phyloP scores from a whole-genome alignment of 1,284 basidiomycete species.

The Neonothopanus nambi region DNA sequence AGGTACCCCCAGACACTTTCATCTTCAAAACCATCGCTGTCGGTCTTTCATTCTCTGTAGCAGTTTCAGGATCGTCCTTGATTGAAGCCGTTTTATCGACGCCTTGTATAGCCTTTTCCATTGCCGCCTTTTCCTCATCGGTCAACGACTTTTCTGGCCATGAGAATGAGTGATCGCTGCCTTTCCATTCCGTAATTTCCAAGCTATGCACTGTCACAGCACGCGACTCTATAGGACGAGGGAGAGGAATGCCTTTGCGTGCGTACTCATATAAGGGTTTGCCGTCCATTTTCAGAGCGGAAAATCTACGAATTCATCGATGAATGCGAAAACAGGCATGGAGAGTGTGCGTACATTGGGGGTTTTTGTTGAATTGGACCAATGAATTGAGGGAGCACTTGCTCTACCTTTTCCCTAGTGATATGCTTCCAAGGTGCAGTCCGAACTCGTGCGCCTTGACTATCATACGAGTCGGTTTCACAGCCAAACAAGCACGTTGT shows the following conservation, averaged over 20 bases:
- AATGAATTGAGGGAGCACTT: constrained; percentile 73
- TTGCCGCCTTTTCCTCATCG: constrained; percentile 67
- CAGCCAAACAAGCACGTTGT: constrained; percentile 92
- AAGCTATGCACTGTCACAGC: constrained; percentile 82
- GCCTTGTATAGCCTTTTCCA: constrained; percentile 63
- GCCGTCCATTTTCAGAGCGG: constrained; percentile 98
- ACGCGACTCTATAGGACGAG: constrained; percentile 90
- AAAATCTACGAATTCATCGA: constrained; percentile 66
- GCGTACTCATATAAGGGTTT: constrained; percentile 97
- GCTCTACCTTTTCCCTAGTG: constrained; percentile 75
- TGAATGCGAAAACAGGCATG: constrained; percentile 2
- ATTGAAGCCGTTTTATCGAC: constrained; percentile 32
- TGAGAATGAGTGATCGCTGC: constrained; percentile 58
- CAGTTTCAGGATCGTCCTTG: constrained; percentile 27
- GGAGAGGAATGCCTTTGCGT: constrained; percentile 84
- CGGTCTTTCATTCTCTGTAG: constrained; percentile 48
- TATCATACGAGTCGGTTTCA: constrained; percentile 95
- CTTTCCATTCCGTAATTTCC: constrained; percentile 72
- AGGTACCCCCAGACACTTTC: constrained; percentile 96
- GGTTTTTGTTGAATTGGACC: constrained; percentile 91
- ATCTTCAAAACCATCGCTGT: constrained; percentile 87
- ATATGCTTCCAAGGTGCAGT: constrained; percentile 84
- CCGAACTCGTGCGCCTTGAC: constrained; percentile 78
- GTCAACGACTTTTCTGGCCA: constrained; percentile 77
- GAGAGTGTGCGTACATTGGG: constrained; percentile 70